phyloP scores from a whole-genome alignment of 208 protist genomes.

The Acanthamoeba quina region DNA sequence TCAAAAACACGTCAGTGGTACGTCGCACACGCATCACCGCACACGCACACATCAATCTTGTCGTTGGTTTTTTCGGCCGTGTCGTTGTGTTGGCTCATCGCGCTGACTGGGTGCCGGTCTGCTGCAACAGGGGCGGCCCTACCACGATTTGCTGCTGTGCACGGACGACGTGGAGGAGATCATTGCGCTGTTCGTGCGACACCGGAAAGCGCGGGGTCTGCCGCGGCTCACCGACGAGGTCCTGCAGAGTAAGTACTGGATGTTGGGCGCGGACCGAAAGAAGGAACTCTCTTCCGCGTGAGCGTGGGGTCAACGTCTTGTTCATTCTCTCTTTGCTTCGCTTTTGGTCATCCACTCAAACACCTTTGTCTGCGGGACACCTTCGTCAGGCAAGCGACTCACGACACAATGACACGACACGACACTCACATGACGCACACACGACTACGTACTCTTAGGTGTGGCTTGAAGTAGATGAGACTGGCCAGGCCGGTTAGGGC shows the following conservation, averaged over 20 bases:
- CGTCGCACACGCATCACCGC: not conserved
- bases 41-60: too few relatives aligned
- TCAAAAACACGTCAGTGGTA: slow-evolving; percentile 9
- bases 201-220: not conserved
- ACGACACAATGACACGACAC: too few relatives aligned
- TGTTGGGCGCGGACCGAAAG: not conserved
- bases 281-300: slow-evolving; percentile 11
- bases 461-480: not conserved
- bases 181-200: slow-evolving; percentile 37
- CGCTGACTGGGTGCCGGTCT: not conserved
- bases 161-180: slow-evolving; percentile 57
- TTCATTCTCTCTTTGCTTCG: not conserved
- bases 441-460: not conserved
- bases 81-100: too few relatives aligned
- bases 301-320: not conserved
- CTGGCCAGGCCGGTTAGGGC: not conserved
- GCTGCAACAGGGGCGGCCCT: not conserved
- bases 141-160: slow-evolving; percentile 54
- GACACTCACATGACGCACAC: not conserved
- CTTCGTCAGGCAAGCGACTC: not conserved
- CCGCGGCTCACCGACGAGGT: slow-evolving; percentile 50
- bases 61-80: too few relatives aligned
- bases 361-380: not conserved
- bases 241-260: slow-evolving; percentile 53
- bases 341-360: not conserved